These are phyloP conservation scores for Neurospora sp. DNA, from an alignment of 495 filamentous ascomycete species.

Conservation along the genomic window DNA sequence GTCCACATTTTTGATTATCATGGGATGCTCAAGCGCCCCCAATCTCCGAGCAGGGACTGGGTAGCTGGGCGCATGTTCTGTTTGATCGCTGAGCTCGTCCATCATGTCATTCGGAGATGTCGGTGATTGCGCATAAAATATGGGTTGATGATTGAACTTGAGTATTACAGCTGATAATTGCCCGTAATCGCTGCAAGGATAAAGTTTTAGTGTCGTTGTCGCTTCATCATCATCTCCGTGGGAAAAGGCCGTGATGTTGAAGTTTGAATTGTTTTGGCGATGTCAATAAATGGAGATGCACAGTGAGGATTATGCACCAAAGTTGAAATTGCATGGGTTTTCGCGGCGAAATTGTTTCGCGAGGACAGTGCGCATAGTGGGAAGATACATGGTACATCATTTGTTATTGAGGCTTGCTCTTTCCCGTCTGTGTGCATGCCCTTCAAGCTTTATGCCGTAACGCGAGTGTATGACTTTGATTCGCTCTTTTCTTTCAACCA, in stretches of 20 bases:
- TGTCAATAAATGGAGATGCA: not conserved
- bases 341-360: not conserved
- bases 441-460: not conserved
- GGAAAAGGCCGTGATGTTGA: not conserved
- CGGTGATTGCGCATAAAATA: not conserved
- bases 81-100: not conserved
- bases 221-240: not conserved
- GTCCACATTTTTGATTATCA: conserved; percentile 70
- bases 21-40: conserved; percentile 80
- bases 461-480: not conserved
- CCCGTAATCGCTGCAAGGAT: not conserved
- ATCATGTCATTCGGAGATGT: not conserved
- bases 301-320: not conserved
- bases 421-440: not conserved
- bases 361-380: not conserved
- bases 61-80: conserved; percentile 27
- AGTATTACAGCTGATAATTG: not conserved
- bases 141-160: not conserved
- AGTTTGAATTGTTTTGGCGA: not conserved
- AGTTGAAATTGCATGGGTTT: not conserved
- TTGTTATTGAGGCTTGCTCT: not conserved
- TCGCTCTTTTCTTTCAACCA: not conserved
- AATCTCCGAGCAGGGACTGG: conserved; percentile 53
- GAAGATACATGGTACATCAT: not conserved
- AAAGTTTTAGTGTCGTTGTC: not conserved